phyloP scores from a whole-genome alignment of 2,329 filamentous ascomycete species.

The Fusarium globosum region DNA sequence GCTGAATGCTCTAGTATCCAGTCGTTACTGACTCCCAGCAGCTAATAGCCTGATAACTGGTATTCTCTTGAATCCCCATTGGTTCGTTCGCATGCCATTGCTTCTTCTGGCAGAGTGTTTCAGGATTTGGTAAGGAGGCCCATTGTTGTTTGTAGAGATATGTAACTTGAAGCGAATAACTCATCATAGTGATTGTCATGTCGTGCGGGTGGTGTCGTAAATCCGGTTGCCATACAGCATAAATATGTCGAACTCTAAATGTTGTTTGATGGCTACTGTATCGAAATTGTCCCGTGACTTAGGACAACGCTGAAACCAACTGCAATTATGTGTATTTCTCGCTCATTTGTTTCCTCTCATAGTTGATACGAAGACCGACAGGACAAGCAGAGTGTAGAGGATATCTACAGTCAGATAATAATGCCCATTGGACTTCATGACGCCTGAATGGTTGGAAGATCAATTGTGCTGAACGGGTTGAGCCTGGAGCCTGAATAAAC shows the following conservation, averaged over 20 bases:
- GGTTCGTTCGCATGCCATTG: background rate
- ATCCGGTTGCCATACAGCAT: background rate
- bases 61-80: background rate
- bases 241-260: no score
- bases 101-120: background rate
- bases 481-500: background rate
- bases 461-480: background rate
- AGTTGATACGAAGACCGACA: no score
- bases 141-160: rapidly evolving
- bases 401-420: rapidly evolving
- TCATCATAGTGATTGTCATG: no score
- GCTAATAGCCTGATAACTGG: background rate
- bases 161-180: background rate
- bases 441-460: background rate
- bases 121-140: background rate
- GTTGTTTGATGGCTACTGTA: background rate
- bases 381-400: rapidly evolving
- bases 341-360: rapidly evolving
- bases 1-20: background rate
- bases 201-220: no score
- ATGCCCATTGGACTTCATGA: background rate
- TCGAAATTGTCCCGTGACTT: background rate
- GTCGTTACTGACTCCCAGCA: no score
- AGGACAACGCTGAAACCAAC: background rate
- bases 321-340: no score